Conservation (phyloP, 2,329 filamentous ascomycete species). For the Decorospora gaudefroyi region DNA sequence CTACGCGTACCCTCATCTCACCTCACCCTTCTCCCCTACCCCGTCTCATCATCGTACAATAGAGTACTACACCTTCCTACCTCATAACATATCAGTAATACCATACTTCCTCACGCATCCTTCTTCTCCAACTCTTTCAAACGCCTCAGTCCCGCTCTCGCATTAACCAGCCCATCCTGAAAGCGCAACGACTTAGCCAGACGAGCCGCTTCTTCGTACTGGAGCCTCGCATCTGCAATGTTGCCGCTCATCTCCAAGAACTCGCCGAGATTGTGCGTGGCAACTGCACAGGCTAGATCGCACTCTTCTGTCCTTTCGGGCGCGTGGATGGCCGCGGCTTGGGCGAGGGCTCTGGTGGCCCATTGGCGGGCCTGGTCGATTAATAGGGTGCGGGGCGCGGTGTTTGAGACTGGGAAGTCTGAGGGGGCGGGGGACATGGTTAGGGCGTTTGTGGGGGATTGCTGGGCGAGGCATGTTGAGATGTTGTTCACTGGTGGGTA, state of each 20-base stretch:
- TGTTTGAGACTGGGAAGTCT: slow-evolving; percentile 41
- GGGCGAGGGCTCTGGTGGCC: slow-evolving; percentile 74
- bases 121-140: slow-evolving; percentile 33
- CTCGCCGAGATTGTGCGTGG: slow-evolving; percentile 84
- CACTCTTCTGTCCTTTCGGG: slow-evolving; percentile 76
- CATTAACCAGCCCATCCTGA: slow-evolving; percentile 51
- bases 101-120: not conserved
- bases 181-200: slow-evolving; percentile 59
- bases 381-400: slow-evolving; percentile 63
- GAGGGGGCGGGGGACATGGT: slow-evolving; percentile 44
- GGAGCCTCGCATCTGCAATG: slow-evolving; percentile 64
- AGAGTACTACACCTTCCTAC: too few species aligned
- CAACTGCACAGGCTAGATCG: slow-evolving; percentile 78
- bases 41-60: too few species aligned
- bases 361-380: slow-evolving; percentile 74
- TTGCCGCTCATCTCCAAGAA: slow-evolving; percentile 77
- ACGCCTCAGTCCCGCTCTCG: slow-evolving; percentile 49
- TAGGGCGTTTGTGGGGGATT: slow-evolving; percentile 45
- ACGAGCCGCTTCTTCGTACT: slow-evolving; percentile 70
- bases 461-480: slow-evolving; percentile 72
- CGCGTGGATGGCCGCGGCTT: slow-evolving; percentile 67
- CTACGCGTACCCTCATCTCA: too few species aligned
- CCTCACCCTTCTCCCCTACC: too few species aligned
- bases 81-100: too few species aligned
- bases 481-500: slow-evolving; percentile 72